Evolutionary conservation across 345 rosid genomes (phyloP), one percentile per base, ranked within the genome.

Genomic region (Moricandia arvensis): DNA sequence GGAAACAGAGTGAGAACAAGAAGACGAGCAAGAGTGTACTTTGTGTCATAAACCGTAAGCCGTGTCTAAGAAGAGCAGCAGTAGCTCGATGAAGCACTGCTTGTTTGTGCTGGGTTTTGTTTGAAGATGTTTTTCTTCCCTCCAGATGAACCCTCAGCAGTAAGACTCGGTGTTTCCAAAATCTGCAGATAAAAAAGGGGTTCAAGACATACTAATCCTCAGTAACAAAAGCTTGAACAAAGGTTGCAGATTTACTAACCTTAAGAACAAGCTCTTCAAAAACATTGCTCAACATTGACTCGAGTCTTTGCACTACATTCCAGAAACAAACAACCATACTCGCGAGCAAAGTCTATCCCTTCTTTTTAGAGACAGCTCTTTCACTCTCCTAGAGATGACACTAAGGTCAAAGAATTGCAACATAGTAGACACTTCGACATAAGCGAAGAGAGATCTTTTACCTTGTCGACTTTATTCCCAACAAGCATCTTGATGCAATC

Each of bases 401-500:
- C 62, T n/a, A 61, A 10, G 6, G 59, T 66, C 69, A 72, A 60
- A 0, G 21, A 51, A 33, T 37, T 18, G 27, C 16, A 27, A 4
- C n/a, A 27, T 12, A 59, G 51, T 59, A 18, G 45, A 49, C 11
- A 65, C 55, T 34, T 0, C 49, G 63, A 30, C 18, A 21, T 21
- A 3, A 49, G 11, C 0, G 2, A 18, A 59, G 38, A 58, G 59
- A 67, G 4, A 43, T 73, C 58, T 43, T 81, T 37, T 82, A 91
- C 95, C 96, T 90, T 90, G 71, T 94, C 98, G 24, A 90, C 93
- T 86, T 94, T 94, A 78, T 94, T 94, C 66, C 97, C 98, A 60
- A 94, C 97, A 73, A 94, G 97, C 97, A 94, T 87, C 88, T 91
- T 94, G 83, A 91, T 84, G 85, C 96, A 94, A 57, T 91, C 96